Percentiles rank a stretch among this genome's conserved stretches.
Evolutionary conservation across 805 yeast genomes (phyloP).

Genomic region (Babjeviella inositovora): DNA sequence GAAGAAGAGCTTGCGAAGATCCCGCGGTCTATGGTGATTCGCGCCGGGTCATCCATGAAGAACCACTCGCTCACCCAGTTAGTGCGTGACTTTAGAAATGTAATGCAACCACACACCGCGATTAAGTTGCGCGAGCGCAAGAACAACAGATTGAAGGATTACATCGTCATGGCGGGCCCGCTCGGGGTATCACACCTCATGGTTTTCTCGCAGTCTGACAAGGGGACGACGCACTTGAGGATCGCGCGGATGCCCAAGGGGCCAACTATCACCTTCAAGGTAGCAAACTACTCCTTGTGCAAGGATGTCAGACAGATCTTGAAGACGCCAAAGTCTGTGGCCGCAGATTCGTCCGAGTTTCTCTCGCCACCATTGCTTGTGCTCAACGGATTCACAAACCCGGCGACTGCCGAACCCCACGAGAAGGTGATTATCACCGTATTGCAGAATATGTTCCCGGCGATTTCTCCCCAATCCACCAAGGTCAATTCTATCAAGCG

Average conservation of each 20-base stretch:
- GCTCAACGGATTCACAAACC: conserved; percentile 75
- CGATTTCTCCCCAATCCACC: conserved; percentile 75
- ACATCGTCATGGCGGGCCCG: conserved; percentile 97
- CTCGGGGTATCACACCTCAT: conserved; percentile 82
- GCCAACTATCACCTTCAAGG: conserved; percentile 78
- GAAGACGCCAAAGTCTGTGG: conserved; percentile 65
- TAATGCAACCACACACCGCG: conserved; percentile 97
- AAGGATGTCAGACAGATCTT: conserved; percentile 63
- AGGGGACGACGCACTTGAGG: conserved; percentile 71
- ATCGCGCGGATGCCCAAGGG: conserved; percentile 86
- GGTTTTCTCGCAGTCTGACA: conserved; percentile 69
- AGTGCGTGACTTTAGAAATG: conserved; percentile 72
- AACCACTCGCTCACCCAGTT: conserved; percentile 75
- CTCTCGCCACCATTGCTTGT: conserved; percentile 79
- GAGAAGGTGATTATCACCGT: conserved; percentile 78
- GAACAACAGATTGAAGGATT: conserved; percentile 77
- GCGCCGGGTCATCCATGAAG: conserved; percentile 61
- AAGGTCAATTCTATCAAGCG: conserved; percentile 63
- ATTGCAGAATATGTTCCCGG: conserved; percentile 93
- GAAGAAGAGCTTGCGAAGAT: conserved; percentile 57
- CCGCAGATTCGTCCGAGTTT: conserved; percentile 45
- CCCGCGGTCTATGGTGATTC: conserved; percentile 89
- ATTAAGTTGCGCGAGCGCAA: conserved; percentile 75
- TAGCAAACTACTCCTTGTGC: conserved; percentile 61
- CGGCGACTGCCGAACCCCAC: conserved; percentile 43